Percentiles rank a stretch among this genome's conserved stretches.
These are phyloP conservation scores for Coemansia sp. DNA, from an alignment of 192 early-diverging fungal genomes.

Conservation along the genomic window DNA sequence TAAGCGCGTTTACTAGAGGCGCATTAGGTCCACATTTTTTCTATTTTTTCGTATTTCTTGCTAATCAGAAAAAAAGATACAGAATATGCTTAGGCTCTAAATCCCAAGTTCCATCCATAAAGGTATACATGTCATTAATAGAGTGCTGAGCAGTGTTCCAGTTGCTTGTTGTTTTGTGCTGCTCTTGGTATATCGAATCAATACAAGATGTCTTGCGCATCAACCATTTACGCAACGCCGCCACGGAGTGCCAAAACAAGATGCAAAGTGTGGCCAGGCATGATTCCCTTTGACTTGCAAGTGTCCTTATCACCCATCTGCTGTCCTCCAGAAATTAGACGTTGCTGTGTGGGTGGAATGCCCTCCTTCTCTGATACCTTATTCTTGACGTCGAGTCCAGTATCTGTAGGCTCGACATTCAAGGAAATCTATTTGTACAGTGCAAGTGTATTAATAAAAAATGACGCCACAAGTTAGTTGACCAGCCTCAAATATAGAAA, in stretches of 20 bases:
- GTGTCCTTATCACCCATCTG: slow-evolving; percentile 86
- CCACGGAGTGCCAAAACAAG: slow-evolving; percentile 95
- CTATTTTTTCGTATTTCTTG: slow-evolving; percentile 4
- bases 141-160: not conserved
- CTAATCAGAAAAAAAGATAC: not conserved
- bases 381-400: slow-evolving; percentile 75
- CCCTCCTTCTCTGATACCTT: slow-evolving; percentile 95
- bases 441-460: not conserved
- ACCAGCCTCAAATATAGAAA: not conserved
- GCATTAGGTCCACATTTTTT: slow-evolving; percentile 4
- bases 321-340: slow-evolving; percentile 91
- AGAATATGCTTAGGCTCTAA: not conserved
- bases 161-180: not conserved
- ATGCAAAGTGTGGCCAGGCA: slow-evolving; percentile 83
- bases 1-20: slow-evolving; percentile 76
- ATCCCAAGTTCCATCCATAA: not conserved
- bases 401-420: slow-evolving; percentile 79
- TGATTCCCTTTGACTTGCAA: slow-evolving; percentile 66
- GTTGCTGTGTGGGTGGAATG: slow-evolving; percentile 94
- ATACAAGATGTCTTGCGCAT: not conserved
- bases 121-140: not conserved
- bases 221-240: slow-evolving; percentile 45
- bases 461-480: not conserved
- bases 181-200: not conserved
- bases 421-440: slow-evolving; percentile 74